Base-by-base conservation (phyloP, 192 early-diverging fungal species). In the Gamsiella multidivaricata region DNA sequence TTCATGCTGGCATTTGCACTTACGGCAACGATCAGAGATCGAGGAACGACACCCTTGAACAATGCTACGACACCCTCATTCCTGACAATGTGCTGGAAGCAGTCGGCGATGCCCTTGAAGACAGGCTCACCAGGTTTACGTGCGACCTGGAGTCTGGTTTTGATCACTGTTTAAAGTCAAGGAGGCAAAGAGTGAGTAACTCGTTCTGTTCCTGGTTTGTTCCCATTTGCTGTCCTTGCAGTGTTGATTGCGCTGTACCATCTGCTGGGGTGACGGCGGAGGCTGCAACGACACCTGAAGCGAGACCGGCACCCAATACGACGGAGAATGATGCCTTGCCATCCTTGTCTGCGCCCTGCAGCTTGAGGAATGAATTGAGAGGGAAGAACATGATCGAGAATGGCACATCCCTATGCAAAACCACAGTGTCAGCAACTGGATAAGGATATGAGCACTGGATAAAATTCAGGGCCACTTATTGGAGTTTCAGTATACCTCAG, bases 31-130 rank as follows among this genome's bases (percentile, higher is more conserved):
- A 85, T 85, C 34, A 85, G 70, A 2, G 81, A 80, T 60, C 84
- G 54, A 2, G 90, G 90, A 18, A 90, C 70, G 31, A 75, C 72
- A 18, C 90, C 90, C 74, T 89, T 89, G 57, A 89, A 85, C 29
- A 80, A 52, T 14, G 84, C 86, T 33, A 66, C 25, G 2, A 59
- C 43, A n/a, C 86, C 86, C 49, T 87, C 86, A 47, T 80, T 81
- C 34, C 51, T 41, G 43, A 87, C 73, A 63, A 85, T 87, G 3
- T 82, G 81, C 57, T 70, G 62, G 66, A 83, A 66, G 76, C 90
- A 84, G 58, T 88, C 84, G 54, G 76, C 22, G 67, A 84, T 64
- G 14, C 61, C 70, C 39, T 22, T 36, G 59, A 60, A 66, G 11
- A 42, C 41, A 59, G 85, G 59, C 51, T 78, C 75, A 49, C 76